phyloP scores from a whole-genome alignment of 1,284 basidiomycete species.

The Mycena sp. region DNA sequence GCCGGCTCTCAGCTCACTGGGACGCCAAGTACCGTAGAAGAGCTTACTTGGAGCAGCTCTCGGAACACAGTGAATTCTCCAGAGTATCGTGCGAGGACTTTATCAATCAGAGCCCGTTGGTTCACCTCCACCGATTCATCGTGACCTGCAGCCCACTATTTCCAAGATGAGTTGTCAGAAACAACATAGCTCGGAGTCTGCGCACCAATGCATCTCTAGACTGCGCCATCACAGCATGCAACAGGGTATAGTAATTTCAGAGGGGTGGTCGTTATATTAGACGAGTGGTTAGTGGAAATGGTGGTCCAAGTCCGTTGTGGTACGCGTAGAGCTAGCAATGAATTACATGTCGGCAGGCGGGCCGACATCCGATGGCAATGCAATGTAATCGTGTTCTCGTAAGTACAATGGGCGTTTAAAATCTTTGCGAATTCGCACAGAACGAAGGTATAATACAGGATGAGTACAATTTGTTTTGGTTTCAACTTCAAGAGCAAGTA shows the following conservation, averaged over 20 bases:
- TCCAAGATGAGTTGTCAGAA: slow-evolving; percentile 31
- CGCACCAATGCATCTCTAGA: slow-evolving; percentile 33
- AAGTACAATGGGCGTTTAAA: not conserved
- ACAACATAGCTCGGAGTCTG: slow-evolving; percentile 15
- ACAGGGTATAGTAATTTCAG: too few species aligned
- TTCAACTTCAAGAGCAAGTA: not conserved
- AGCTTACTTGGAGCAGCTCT: slow-evolving; percentile 53
- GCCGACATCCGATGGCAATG: too few species aligned
- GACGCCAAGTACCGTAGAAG: too few species aligned
- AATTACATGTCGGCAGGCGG: too few species aligned
- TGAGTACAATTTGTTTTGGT: slow-evolving; percentile 26
- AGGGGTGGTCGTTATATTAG: too few species aligned
- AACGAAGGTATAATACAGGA: slow-evolving; percentile 21
- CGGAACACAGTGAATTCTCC: slow-evolving; percentile 95
- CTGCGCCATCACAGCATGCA: slow-evolving; percentile 21
- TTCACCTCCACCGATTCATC: slow-evolving; percentile 95
- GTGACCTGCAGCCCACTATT: slow-evolving; percentile 76
- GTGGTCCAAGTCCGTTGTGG: not conserved
- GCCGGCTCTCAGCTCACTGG: slow-evolving; percentile 32
- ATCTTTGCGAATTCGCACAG: slow-evolving; percentile 18
- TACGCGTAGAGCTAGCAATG: not conserved
- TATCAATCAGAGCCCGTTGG: slow-evolving; percentile 90
- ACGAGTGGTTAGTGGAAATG: too few species aligned
- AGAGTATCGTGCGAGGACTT: slow-evolving; percentile 90
- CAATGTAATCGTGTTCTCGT: not conserved